Percentiles rank a stretch among this genome's conserved stretches.
These are phyloP conservation scores for Ogataea henricii DNA, from an alignment of 805 yeast species.

Conservation along the genomic window DNA sequence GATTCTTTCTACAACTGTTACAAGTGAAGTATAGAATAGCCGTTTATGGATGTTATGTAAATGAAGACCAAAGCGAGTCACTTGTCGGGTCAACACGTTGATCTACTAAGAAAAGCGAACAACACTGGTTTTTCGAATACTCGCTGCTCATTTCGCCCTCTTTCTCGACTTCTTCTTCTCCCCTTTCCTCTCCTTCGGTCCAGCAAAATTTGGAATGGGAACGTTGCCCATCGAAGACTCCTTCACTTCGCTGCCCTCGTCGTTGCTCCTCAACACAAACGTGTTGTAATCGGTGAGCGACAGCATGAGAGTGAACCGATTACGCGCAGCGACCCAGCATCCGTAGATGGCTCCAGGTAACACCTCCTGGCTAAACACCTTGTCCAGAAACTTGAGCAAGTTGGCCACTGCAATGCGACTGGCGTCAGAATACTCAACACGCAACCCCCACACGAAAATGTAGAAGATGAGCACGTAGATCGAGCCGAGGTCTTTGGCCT, in stretches of 20 bases:
- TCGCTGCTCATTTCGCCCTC: slow-evolving; percentile 10
- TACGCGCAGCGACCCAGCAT: slow-evolving; percentile 22
- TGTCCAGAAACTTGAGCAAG: slow-evolving; percentile 26
- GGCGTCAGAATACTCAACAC: slow-evolving; percentile 41
- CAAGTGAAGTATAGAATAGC: too few species aligned
- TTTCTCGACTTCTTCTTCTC: slow-evolving; percentile 12
- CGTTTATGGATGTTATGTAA: too few species aligned
- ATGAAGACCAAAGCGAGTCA: too few species aligned
- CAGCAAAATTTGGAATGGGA: neutral
- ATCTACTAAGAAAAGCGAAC: too few species aligned
- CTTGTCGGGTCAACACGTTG: too few species aligned
- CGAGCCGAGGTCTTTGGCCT: slow-evolving; percentile 27
- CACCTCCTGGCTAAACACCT: slow-evolving; percentile 19
- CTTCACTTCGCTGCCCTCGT: slow-evolving; percentile 8
- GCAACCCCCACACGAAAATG: slow-evolving; percentile 38
- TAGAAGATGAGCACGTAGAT: slow-evolving; percentile 39
- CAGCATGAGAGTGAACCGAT: slow-evolving; percentile 22
- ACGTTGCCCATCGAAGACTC: slow-evolving; percentile 1
- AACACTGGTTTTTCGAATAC: too few species aligned
- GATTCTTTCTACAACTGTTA: too few species aligned
- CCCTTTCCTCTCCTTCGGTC: slow-evolving; percentile 7
- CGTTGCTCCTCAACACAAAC: neutral
- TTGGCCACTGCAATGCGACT: slow-evolving; percentile 34
- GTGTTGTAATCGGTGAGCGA: slow-evolving; percentile 21
- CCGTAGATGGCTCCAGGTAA: slow-evolving; percentile 14